Conservation (phyloP, 2,329 filamentous ascomycete genomes). For the Fusarium pseudonygamai region DNA sequence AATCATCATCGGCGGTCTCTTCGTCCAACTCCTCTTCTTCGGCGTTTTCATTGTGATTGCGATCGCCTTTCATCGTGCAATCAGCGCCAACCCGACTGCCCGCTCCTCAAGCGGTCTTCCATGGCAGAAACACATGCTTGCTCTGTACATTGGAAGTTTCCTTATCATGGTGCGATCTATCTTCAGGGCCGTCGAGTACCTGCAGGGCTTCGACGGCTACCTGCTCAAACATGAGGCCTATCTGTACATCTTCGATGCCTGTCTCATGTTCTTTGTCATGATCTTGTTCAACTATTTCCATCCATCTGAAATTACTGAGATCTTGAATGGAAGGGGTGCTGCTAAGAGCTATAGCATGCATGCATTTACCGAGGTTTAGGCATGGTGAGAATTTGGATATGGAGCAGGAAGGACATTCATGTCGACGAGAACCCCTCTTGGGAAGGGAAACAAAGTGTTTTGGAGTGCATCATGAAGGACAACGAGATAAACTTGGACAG, state of each 20-base stretch:
- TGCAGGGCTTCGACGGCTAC: slow-evolving; percentile 45
- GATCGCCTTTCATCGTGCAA: slow-evolving; percentile 52
- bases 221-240: slow-evolving; percentile 46
- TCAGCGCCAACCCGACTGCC: not conserved
- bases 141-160: slow-evolving; percentile 34
- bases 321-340: not conserved
- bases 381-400: not conserved
- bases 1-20: slow-evolving; percentile 61
- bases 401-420: no score
- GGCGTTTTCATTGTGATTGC: slow-evolving; percentile 60
- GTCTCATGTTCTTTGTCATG: slow-evolving; percentile 50
- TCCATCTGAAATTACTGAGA: slow-evolving; percentile 37
- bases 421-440: no score
- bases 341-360: slow-evolving; percentile 9
- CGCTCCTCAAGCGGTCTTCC: slow-evolving; percentile 30
- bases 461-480: not conserved
- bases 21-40: slow-evolving; percentile 64
- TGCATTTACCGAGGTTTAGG: not conserved
- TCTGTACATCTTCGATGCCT: slow-evolving; percentile 49
- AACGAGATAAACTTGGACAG: not conserved
- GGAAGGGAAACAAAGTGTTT: no score
- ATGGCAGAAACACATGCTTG: slow-evolving; percentile 43
- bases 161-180: slow-evolving; percentile 53
- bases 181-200: slow-evolving; percentile 54
- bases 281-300: slow-evolving; percentile 55